A percentile compares a stretch with the other conserved stretches of the same genome.
phyloP scores from a whole-genome alignment of 2,329 filamentous ascomycete species.

The Xylariaceae sp. region DNA sequence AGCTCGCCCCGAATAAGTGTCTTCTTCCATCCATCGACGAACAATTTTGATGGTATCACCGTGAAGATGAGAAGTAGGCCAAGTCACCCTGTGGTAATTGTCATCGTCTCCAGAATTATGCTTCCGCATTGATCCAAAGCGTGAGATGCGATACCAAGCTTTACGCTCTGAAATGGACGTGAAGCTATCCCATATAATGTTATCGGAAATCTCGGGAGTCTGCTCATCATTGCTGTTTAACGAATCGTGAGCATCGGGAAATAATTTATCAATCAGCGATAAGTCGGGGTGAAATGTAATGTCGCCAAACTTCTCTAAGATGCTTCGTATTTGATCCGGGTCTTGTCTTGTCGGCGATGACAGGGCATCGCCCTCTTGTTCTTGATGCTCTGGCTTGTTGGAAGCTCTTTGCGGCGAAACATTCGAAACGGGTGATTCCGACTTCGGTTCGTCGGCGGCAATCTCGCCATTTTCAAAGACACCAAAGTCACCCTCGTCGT shows the following conservation, averaged over 20 bases:
- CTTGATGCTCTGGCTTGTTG: background rate
- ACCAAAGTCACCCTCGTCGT: constrained; percentile 15
- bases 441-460: constrained; percentile 2
- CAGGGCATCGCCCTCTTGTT: constrained; percentile 1
- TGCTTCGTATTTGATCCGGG: constrained; percentile 15
- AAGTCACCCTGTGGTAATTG: constrained; percentile 56
- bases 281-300: constrained; percentile 24
- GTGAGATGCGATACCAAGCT: constrained; percentile 61
- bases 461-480: constrained; percentile 30
- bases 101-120: constrained; percentile 56
- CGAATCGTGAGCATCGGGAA: constrained; percentile 25
- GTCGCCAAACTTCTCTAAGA: constrained; percentile 29
- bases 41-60: constrained; percentile 55
- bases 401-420: constrained; percentile 5
- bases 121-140: constrained; percentile 54
- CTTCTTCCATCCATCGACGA: constrained; percentile 63
- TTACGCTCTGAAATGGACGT: constrained; percentile 55
- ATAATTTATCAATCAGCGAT: constrained; percentile 28
- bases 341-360: background rate
- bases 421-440: constrained; percentile 1
- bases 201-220: constrained; percentile 39
- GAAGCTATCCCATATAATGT: constrained; percentile 50
- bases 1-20: constrained; percentile 51
- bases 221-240: constrained; percentile 3
- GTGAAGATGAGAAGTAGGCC: constrained; percentile 52